Conservation (phyloP, 805 yeast genomes). For the Myxozyma mucilagina region DNA sequence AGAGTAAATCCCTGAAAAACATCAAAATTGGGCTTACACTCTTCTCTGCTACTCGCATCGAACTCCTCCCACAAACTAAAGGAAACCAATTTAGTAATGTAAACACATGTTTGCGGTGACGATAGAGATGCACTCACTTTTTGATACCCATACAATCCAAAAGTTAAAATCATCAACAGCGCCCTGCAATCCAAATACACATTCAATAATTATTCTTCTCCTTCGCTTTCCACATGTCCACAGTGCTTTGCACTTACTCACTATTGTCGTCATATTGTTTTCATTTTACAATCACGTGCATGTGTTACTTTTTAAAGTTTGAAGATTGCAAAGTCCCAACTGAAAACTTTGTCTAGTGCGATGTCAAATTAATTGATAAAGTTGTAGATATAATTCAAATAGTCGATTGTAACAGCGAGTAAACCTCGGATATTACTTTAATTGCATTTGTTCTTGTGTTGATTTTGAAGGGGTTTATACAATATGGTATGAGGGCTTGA, state of each 20-base stretch:
- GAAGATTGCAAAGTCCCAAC: not conserved
- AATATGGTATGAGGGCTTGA: too few relatives aligned
- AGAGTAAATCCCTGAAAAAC: not conserved
- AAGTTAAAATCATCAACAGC: too few relatives aligned
- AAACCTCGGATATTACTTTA: too few relatives aligned
- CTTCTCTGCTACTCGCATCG: not conserved
- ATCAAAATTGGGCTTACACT: not conserved
- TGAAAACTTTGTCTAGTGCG: not conserved
- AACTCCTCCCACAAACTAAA: conserved; percentile 6
- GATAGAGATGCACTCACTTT: not conserved
- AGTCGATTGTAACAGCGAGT: too few relatives aligned
- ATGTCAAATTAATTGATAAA: too few relatives aligned
- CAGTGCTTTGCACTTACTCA: not conserved
- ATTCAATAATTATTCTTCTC: too few relatives aligned
- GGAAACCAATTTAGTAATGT: not conserved
- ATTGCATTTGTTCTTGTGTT: too few relatives aligned
- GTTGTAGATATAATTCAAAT: too few relatives aligned
- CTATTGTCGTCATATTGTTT: too few relatives aligned
- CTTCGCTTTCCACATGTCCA: not conserved
- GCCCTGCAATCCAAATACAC: too few relatives aligned
- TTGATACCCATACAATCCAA: conserved; percentile 3
- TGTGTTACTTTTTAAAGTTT: not conserved
- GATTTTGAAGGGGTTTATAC: too few relatives aligned
- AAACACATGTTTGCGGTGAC: not conserved
- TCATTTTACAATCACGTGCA: too few relatives aligned